Conservation (phyloP, 768 basidiomycete species). For the Phanerodontia chrysosporium region DNA sequence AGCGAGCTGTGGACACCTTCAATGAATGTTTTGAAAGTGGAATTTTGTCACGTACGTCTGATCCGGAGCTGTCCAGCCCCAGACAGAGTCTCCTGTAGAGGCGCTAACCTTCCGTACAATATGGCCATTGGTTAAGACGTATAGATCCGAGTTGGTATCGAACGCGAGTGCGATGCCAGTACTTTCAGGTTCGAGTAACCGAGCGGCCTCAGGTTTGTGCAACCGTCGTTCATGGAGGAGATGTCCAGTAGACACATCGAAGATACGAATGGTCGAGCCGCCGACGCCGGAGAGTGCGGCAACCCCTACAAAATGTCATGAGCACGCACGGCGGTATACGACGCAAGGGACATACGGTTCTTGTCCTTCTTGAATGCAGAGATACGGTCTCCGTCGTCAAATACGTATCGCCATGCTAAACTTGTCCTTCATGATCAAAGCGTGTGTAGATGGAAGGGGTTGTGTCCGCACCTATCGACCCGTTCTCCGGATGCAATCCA, state of each 20-base stretch:
- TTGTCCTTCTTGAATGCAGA: constrained; percentile 55
- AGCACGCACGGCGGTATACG: background rate
- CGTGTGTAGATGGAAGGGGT: background rate
- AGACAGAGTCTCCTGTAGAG: constrained; percentile 49
- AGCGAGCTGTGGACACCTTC: constrained; percentile 43
- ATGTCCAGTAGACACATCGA: constrained; percentile 60
- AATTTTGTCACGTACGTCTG: constrained; percentile 45
- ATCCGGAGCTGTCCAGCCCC: constrained; percentile 73
- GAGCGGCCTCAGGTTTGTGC: constrained; percentile 40
- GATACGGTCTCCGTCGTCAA: constrained; percentile 66
- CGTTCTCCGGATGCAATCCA: constrained; percentile 61
- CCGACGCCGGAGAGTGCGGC: constrained; percentile 73
- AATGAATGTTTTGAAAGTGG: background rate
- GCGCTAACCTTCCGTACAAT: constrained; percentile 49
- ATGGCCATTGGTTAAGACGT: constrained; percentile 59
- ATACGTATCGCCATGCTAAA: constrained; percentile 78
- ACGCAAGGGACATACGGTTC: constrained; percentile 42
- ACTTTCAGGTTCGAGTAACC: constrained; percentile 46
- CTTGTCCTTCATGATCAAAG: constrained; percentile 8
- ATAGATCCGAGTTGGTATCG: constrained; percentile 32
- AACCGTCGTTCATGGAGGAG: constrained; percentile 64
- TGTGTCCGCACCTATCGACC: constrained; percentile 58
- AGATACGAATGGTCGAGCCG: constrained; percentile 63
- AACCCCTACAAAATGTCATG: constrained; percentile 41
- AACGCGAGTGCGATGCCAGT: constrained; percentile 52